phyloP scores from a whole-genome alignment of 257 asterid genomes.

The Lantana camara region DNA sequence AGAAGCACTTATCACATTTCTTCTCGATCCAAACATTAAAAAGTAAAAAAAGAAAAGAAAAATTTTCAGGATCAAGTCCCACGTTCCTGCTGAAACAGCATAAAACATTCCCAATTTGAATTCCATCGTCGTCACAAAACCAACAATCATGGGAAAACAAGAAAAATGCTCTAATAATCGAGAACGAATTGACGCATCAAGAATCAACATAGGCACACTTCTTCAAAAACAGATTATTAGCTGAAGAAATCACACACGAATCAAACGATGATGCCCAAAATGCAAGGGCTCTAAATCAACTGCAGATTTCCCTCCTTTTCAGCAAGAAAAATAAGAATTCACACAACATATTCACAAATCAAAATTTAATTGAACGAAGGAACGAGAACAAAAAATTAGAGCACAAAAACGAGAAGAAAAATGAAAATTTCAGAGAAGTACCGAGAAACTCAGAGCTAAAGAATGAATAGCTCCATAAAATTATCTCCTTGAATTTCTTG shows the following conservation, averaged over 20 bases:
- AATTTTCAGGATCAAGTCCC: not conserved
- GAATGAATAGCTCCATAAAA: conserved; percentile 18
- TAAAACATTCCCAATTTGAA: conserved; percentile 11
- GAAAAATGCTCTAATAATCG: not conserved
- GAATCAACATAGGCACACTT: conserved; percentile 1
- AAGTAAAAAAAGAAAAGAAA: not conserved
- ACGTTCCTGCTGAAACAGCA: conserved; percentile 8
- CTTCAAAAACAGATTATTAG: conserved; percentile 3
- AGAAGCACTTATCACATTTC: not conserved
- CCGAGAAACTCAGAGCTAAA: conserved; percentile 24
- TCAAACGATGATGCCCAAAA: conserved; percentile 1
- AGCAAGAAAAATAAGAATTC: too few relatives aligned
- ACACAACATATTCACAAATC: not conserved
- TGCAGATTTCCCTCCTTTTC: not conserved
- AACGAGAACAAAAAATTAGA: not conserved
- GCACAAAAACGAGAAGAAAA: not conserved
- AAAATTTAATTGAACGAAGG: not conserved
- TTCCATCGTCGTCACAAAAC: not conserved
- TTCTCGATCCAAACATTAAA: conserved; percentile 7
- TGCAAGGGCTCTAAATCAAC: conserved; percentile 11
- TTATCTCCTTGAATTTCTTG: conserved; percentile 1
- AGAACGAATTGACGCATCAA: conserved; percentile 7
- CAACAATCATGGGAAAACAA: not conserved
- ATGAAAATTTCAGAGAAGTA: conserved; percentile 15
- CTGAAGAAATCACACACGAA: conserved; percentile 8